A percentile compares a stretch with the other conserved stretches of the same genome.
Conservation (phyloP, 352 stramenopile species). For the Globisporangium mamillatum region DNA sequence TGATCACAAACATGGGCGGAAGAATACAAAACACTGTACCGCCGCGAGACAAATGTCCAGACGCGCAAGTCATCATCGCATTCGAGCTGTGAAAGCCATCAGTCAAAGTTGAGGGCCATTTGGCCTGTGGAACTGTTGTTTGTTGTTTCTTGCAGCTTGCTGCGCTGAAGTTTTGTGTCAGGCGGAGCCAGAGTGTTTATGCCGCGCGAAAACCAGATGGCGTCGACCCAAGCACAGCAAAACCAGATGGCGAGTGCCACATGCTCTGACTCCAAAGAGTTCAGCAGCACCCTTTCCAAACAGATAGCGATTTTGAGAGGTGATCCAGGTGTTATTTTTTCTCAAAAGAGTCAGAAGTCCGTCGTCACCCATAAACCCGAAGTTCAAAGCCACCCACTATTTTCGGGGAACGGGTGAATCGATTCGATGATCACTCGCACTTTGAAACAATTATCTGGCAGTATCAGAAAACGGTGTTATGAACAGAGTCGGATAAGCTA, state of each 20-base stretch:
- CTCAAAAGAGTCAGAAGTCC: neutral
- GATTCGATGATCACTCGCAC: too few relatives aligned
- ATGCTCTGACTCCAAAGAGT: neutral
- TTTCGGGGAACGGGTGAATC: too few relatives aligned
- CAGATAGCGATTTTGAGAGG: neutral
- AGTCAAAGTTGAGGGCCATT: neutral
- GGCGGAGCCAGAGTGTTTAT: neutral
- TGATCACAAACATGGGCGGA: neutral
- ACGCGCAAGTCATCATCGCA: neutral
- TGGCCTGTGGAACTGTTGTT: neutral
- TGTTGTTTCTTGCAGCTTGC: neutral
- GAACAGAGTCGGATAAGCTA: too few relatives aligned
- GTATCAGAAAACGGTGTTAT: too few relatives aligned
- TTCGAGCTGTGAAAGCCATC: neutral
- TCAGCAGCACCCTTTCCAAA: neutral
- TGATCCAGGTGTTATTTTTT: neutral
- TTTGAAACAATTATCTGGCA: too few relatives aligned
- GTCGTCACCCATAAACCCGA: neutral
- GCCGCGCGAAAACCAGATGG: neutral
- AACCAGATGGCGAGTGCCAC: slow-evolving; percentile 2
- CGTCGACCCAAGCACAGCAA: neutral
- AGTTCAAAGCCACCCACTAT: neutral
- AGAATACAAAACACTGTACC: neutral
- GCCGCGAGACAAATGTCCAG: slow-evolving; percentile 1
- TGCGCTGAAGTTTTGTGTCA: neutral